phyloP scores from a whole-genome alignment of 1,139 yeast genomes.

The Protomyces arabidopsidicola region DNA sequence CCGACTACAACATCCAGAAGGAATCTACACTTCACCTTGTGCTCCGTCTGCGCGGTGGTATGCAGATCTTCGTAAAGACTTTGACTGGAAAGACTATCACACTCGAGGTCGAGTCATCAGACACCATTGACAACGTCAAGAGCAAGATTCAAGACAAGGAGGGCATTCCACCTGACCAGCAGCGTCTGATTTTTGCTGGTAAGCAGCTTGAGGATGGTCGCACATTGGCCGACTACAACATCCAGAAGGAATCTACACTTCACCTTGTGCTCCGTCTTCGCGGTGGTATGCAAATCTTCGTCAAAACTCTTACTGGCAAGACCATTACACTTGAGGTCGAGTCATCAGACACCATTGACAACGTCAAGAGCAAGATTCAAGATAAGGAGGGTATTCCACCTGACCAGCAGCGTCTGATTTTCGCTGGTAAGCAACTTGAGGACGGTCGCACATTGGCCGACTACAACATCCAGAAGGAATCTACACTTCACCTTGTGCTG shows the following conservation, averaged over 20 bases:
- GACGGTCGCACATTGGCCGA: conserved; percentile 94
- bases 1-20: conserved; percentile 99
- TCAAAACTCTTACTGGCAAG: conserved; percentile 98
- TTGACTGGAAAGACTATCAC: conserved; percentile 98
- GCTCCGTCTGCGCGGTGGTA: conserved; percentile 84
- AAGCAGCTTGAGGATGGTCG: conserved; percentile 90
- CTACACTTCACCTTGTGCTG: conserved; percentile 93
- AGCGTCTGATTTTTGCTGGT: conserved; percentile 88
- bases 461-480: conserved; percentile 99
- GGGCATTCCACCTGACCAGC: conserved; percentile 94
- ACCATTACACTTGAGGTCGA: conserved; percentile 94
- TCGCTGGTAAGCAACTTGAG: conserved; percentile 91
- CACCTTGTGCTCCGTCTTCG: conserved; percentile 80
- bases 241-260: conserved; percentile 98
- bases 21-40: conserved; percentile 92
- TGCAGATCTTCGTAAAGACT: conserved; percentile 81
- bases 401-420: conserved; percentile 88
- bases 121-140: conserved; percentile 90
- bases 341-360: conserved; percentile 90
- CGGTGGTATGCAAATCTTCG: conserved; percentile 76
- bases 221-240: conserved; percentile 98
- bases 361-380: conserved; percentile 87
- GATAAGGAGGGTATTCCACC: conserved; percentile 95
- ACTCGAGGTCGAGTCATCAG: conserved; percentile 89
- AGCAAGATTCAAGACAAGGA: conserved; percentile 91